phyloP scores from a whole-genome alignment of 2,329 filamentous ascomycete species.

The Aspergillus neotritici region DNA sequence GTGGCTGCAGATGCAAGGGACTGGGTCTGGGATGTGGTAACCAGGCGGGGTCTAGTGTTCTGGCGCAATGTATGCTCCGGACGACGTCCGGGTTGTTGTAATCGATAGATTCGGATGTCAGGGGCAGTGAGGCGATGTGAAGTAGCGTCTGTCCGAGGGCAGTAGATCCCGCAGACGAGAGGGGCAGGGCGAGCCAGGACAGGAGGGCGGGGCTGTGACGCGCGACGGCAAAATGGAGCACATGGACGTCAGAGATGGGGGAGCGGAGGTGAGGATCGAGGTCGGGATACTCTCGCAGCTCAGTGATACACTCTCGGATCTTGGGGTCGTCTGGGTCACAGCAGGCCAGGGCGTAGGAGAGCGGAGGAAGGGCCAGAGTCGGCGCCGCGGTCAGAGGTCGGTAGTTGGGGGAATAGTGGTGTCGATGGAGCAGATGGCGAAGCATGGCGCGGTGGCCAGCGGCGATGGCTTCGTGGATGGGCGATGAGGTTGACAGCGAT shows the following conservation, averaged over 20 bases:
- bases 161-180: not conserved
- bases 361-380: slow-evolving; percentile 10
- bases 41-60: slow-evolving; percentile 1
- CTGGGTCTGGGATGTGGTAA: slow-evolving; percentile 4
- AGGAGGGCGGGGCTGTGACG: slow-evolving; percentile 5
- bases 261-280: slow-evolving; percentile 1
- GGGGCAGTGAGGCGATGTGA: slow-evolving; percentile 5
- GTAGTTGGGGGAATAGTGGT: slow-evolving; percentile 10
- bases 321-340: slow-evolving; percentile 4
- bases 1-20: not conserved
- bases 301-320: slow-evolving; percentile 1
- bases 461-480: slow-evolving; percentile 9
- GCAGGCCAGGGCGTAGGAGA: slow-evolving; percentile 9
- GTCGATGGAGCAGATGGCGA: slow-evolving; percentile 8
- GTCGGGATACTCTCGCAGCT: not conserved
- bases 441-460: slow-evolving; percentile 6
- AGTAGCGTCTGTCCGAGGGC: slow-evolving; percentile 7
- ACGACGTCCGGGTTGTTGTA: not conserved
- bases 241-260: slow-evolving; percentile 6
- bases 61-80: slow-evolving; percentile 3
- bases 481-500: slow-evolving; percentile 8
- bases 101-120: not conserved
- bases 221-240: slow-evolving; percentile 7
- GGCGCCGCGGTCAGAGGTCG: slow-evolving; percentile 4
- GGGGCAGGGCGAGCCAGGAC: slow-evolving; percentile 1